Evolutionary conservation across 495 filamentous ascomycete genomes (phyloP).

Genomic region (Baudoinia panamericana): DNA sequence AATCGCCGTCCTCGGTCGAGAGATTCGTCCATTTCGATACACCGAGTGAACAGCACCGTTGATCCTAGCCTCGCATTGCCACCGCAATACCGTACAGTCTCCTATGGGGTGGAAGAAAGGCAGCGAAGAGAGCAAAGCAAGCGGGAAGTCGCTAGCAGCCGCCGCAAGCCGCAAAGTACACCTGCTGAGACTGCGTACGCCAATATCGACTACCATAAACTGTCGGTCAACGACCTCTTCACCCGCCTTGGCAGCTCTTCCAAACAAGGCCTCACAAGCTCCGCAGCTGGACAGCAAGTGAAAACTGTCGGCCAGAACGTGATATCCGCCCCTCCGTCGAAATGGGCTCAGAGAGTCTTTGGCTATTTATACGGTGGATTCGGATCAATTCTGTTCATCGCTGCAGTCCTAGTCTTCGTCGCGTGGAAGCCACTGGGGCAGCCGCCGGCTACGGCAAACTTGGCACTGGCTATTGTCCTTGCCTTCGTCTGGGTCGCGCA

Average conservation of each 20-base stretch:
- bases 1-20: slow-evolving; percentile 2
- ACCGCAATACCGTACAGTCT: slow-evolving; percentile 21
- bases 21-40: slow-evolving; percentile 12
- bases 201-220: slow-evolving; percentile 42
- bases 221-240: slow-evolving; percentile 41
- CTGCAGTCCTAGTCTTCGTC: slow-evolving; percentile 51
- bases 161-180: slow-evolving; percentile 29
- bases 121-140: slow-evolving; percentile 31
- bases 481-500: slow-evolving; percentile 53
- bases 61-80: slow-evolving; percentile 11
- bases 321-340: slow-evolving; percentile 45
- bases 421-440: slow-evolving; percentile 57
- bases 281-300: slow-evolving; percentile 36
- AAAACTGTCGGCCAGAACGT: slow-evolving; percentile 49
- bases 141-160: slow-evolving; percentile 24
- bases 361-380: slow-evolving; percentile 63
- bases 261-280: slow-evolving; percentile 37
- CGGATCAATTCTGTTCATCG: slow-evolving; percentile 49
- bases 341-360: slow-evolving; percentile 42
- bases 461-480: slow-evolving; percentile 54
- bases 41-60: slow-evolving; percentile 2
- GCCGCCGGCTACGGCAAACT: slow-evolving; percentile 49
- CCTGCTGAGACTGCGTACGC: slow-evolving; percentile 34
- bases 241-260: slow-evolving; percentile 39
- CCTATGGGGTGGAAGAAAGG: slow-evolving; percentile 41